Base-by-base conservation (phyloP, 208 protist genomes). In the Trypanosoma platydactyli region DNA sequence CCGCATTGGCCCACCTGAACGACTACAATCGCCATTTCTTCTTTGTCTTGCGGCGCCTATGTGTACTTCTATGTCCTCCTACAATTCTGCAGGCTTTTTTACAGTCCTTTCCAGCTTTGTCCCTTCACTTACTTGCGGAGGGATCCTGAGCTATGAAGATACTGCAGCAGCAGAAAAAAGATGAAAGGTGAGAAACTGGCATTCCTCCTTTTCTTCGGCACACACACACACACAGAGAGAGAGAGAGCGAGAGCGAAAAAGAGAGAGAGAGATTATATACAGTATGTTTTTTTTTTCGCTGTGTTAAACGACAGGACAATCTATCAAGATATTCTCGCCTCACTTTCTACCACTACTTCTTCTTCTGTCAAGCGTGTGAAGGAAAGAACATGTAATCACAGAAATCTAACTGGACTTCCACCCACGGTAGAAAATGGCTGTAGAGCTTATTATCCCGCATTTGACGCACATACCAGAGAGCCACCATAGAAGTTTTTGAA, bases 1-100 rank as follows among this genome's bases (percentile, higher is more conserved):
- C 90, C 90, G 68, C 90, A 95, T 64, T 95, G 90, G 3, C 90
- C 90, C 5, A 95, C 80, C 9, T 86, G 72, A 20, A 95, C 87
- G 16, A 92, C 79, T 12, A 95, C 75, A 18, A 92, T 68, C 4
- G 90, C 81, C 84, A 92, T 76, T 15, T 54, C 33, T 45, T 29
- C 13, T 16, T 40, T 46, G 20, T 54, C 9, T 29, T 48, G 40
- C 20, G 30, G 11, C 20, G 4, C 1, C 30, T 22, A 15, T 45
- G 61, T 22, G n/a, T 5, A 30, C 22, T 24, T 35, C 27, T n/a
- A n/a, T n/a, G n/a, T n/a, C n/a, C n/a, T n/a, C n/a, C n/a, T n/a
- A n/a, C n/a, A n/a, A n/a, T n/a, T n/a, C n/a, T n/a, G n/a, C n/a
- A n/a, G n/a, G n/a, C n/a, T n/a, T n/a, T n/a, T n/a, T n/a, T n/a